These are phyloP conservation scores for Ustilago xerochloae DNA, from an alignment of 1,284 basidiomycete species.

Conservation along the genomic window DNA sequence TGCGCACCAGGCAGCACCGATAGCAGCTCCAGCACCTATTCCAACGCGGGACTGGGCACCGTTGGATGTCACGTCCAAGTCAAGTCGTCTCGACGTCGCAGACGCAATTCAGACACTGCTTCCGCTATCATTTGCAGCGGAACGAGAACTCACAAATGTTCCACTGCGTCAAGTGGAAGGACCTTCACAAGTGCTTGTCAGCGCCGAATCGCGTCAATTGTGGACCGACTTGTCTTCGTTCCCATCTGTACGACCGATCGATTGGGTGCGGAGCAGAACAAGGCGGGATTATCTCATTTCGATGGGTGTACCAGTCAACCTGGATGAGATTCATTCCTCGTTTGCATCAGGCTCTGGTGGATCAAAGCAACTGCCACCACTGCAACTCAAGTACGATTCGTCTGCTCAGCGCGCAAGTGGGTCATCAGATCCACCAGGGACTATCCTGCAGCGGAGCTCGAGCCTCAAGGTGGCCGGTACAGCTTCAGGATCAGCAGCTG, in stretches of 20 bases:
- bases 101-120: slow-evolving; percentile 19
- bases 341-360: slow-evolving; percentile 25
- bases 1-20: background rate
- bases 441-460: slow-evolving; percentile 22
- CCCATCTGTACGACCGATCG: slow-evolving; percentile 52
- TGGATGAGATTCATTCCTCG: slow-evolving; percentile 60
- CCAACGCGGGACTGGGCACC: slow-evolving; percentile 23
- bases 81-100: slow-evolving; percentile 24
- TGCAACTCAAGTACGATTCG: slow-evolving; percentile 55
- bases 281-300: slow-evolving; percentile 62
- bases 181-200: slow-evolving; percentile 52
- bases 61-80: slow-evolving; percentile 27
- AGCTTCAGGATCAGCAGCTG: slow-evolving; percentile 3
- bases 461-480: slow-evolving; percentile 17
- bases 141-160: slow-evolving; percentile 19
- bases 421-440: slow-evolving; percentile 2
- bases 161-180: slow-evolving; percentile 56
- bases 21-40: slow-evolving; percentile 4
- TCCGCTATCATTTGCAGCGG: slow-evolving; percentile 34
- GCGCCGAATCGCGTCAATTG: slow-evolving; percentile 35
- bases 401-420: slow-evolving; percentile 3
- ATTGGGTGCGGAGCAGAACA: slow-evolving; percentile 62
- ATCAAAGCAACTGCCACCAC: slow-evolving; percentile 45
- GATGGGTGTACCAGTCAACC: slow-evolving; percentile 64
- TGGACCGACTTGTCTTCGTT: slow-evolving; percentile 31